Conservation (phyloP, 2,329 filamentous ascomycete species). For the Sphaerostilbella broomeana region DNA sequence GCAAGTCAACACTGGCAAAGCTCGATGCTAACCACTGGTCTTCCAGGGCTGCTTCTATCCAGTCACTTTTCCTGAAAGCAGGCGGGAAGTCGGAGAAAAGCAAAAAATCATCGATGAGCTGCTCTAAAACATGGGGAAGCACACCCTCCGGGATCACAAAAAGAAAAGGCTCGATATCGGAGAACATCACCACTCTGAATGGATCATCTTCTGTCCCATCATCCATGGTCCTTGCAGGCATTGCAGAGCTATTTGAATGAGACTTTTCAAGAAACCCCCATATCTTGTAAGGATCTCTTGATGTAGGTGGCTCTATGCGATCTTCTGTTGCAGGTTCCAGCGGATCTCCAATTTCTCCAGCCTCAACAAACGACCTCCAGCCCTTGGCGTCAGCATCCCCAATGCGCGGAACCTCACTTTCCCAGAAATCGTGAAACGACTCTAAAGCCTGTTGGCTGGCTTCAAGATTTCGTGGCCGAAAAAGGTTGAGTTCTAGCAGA, state of each 20-base stretch:
- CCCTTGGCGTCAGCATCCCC: slow-evolving; percentile 67
- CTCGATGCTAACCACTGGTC: slow-evolving; percentile 25
- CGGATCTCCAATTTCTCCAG: slow-evolving; percentile 30
- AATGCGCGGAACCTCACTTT: slow-evolving; percentile 70
- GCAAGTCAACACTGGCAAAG: slow-evolving; percentile 2
- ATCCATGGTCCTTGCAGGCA: slow-evolving; percentile 70
- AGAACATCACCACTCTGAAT: slow-evolving; percentile 72
- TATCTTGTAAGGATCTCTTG: slow-evolving; percentile 41
- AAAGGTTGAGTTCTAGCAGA: slow-evolving; percentile 64
- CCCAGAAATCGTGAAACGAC: slow-evolving; percentile 72
- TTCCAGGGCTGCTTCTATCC: slow-evolving; percentile 24
- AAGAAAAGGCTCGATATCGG: slow-evolving; percentile 64
- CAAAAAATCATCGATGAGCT: slow-evolving; percentile 64
- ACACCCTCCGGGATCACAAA: slow-evolving; percentile 39
- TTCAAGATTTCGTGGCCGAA: slow-evolving; percentile 40
- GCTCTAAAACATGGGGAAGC: slow-evolving; percentile 29
- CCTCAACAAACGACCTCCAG: slow-evolving; percentile 54
- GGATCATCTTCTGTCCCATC: slow-evolving; percentile 72
- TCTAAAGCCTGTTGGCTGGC: slow-evolving; percentile 23
- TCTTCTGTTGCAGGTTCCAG: slow-evolving; percentile 29
- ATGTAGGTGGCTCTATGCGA: slow-evolving; percentile 16
- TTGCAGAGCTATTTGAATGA: slow-evolving; percentile 39
- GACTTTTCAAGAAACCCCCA: slow-evolving; percentile 52
- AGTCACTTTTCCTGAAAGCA: slow-evolving; percentile 22
- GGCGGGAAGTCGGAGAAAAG: slow-evolving; percentile 61